phyloP scores from a whole-genome alignment of 345 rosid genomes.

The Ceriops decandra region DNA sequence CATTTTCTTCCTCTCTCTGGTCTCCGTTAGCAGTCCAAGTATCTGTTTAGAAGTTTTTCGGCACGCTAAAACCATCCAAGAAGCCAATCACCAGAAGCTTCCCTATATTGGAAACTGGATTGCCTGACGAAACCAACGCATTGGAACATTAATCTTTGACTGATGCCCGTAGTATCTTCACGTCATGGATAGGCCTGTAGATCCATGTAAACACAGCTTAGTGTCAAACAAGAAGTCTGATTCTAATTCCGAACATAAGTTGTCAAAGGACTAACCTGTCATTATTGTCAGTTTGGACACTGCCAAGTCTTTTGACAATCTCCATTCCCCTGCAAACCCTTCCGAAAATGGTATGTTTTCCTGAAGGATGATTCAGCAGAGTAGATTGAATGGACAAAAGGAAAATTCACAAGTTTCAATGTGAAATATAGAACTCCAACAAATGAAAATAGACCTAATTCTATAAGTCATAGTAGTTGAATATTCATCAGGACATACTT shows the following conservation, averaged over 20 bases:
- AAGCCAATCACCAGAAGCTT: not conserved
- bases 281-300: constrained; percentile 88
- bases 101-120: not conserved
- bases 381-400: not conserved
- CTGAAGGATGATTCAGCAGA: constrained; percentile 25
- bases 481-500: no score
- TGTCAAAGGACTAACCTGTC: constrained; percentile 53
- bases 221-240: not conserved
- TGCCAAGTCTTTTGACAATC: constrained; percentile 91
- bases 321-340: constrained; percentile 92
- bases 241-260: not conserved
- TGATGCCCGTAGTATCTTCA: constrained; percentile 76
- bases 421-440: no score
- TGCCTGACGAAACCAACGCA: not conserved
- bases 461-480: no score
- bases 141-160: constrained; percentile 52
- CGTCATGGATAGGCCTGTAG: constrained; percentile 91
- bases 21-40: not conserved
- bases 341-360: constrained; percentile 95
- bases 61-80: not conserved
- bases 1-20: not conserved
- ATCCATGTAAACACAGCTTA: not conserved
- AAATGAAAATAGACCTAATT: no score
- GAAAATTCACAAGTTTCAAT: not conserved
- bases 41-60: not conserved